Conservation (phyloP, 164 flowering plant species). For the Taxillus chinensis region DNA sequence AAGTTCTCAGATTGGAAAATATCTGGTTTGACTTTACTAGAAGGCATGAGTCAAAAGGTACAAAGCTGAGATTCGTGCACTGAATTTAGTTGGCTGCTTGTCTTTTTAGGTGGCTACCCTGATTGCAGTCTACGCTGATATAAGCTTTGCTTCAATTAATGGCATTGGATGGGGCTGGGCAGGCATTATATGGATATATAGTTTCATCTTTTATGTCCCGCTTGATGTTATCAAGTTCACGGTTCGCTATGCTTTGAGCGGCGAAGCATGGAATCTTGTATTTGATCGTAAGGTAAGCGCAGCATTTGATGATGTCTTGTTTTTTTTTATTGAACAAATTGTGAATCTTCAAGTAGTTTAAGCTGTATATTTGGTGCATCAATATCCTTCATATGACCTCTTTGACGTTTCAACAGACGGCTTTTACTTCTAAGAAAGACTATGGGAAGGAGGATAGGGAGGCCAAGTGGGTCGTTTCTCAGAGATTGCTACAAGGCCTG, state of each 20-base stretch:
- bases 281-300: conserved; percentile 65
- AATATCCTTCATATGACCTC: not conserved
- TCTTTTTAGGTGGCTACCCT: conserved; percentile 57
- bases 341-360: too few relatives aligned
- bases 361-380: too few relatives aligned
- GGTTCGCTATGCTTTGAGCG: conserved; percentile 67
- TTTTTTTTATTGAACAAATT: too few relatives aligned
- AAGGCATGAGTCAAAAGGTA: not conserved
- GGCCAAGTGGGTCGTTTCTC: conserved; percentile 68
- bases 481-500: conserved; percentile 58
- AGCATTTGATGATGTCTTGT: not conserved
- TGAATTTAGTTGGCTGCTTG: not conserved
- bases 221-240: conserved; percentile 66
- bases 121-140: conserved; percentile 66
- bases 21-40: not conserved
- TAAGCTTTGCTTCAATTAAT: conserved; percentile 56
- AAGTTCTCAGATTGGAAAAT: not conserved
- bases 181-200: conserved; percentile 73
- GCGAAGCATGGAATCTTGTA: conserved; percentile 78
- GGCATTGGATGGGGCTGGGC: conserved; percentile 95
- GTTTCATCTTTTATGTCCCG: conserved; percentile 62
- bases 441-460: conserved; percentile 76
- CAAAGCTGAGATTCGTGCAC: not conserved
- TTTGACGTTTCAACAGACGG: conserved; percentile 41
- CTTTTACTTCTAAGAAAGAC: conserved; percentile 68